phyloP scores from a whole-genome alignment of 106 monocot genomes.

The Platanthera guangdongensis region DNA sequence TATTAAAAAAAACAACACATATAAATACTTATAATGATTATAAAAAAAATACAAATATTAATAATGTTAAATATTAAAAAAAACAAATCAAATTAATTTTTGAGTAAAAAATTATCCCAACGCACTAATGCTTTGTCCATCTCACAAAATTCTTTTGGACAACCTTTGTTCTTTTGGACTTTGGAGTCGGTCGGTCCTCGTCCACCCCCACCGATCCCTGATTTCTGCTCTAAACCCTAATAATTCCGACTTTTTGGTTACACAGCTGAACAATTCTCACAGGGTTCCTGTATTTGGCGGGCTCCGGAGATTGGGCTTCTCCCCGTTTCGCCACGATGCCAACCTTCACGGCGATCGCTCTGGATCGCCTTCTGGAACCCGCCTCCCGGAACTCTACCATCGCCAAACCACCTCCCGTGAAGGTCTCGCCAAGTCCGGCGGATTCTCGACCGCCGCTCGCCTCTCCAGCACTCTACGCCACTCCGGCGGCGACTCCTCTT shows the following conservation, averaged over 20 bases:
- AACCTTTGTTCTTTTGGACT: too few relatives aligned
- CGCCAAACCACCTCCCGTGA: constrained; percentile 12
- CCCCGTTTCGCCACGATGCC: constrained; percentile 28
- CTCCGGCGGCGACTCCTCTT: constrained; percentile 27
- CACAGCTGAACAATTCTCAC: background rate
- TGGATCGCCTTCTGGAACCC: constrained; percentile 55
- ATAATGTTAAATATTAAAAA: too few relatives aligned
- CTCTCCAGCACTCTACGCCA: constrained; percentile 56
- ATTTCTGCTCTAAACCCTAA: too few relatives aligned
- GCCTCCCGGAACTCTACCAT: constrained; percentile 19
- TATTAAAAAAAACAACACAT: too few relatives aligned
- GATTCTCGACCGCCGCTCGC: constrained; percentile 4
- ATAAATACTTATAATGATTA: too few relatives aligned
- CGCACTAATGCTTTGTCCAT: too few relatives aligned
- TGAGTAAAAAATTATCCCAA: too few relatives aligned
- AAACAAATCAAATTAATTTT: too few relatives aligned
- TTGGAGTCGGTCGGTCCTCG: too few relatives aligned
- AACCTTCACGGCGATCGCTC: constrained; percentile 35
- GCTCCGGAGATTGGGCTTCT: background rate
- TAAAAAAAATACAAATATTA: too few relatives aligned
- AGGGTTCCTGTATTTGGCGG: background rate
- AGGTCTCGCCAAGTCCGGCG: background rate
- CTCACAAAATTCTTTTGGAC: too few relatives aligned
- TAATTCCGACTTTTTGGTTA: background rate
- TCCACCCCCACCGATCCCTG: too few relatives aligned